Evolutionary conservation across 495 filamentous ascomycete genomes (phyloP).

Genomic region (Penicillium lividum): DNA sequence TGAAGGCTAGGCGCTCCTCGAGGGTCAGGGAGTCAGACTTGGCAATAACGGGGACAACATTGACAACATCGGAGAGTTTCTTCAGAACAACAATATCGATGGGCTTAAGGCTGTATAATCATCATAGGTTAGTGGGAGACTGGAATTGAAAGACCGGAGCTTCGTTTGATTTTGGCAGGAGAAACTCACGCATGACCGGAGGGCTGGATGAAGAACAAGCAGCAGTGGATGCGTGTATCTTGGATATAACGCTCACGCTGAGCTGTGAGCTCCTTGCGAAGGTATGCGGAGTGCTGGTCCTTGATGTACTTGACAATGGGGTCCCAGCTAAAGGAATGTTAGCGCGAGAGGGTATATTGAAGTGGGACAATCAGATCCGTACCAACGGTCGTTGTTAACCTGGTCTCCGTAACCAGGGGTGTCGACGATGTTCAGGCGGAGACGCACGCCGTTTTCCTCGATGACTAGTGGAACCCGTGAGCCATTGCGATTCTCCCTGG

Average conservation of each 20-base stretch:
- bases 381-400: conserved; percentile 82
- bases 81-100: conserved; percentile 99
- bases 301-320: conserved; percentile 99
- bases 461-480: conserved; percentile 63
- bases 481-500: conserved; percentile 12
- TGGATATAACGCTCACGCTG: conserved; percentile 99
- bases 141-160: not conserved
- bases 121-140: not conserved
- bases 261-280: conserved; percentile 99
- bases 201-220: conserved; percentile 99
- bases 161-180: conserved; percentile 1
- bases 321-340: conserved; percentile 61
- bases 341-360: conserved; percentile 19
- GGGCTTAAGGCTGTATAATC: conserved; percentile 70
- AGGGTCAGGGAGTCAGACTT: conserved; percentile 96
- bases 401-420: conserved; percentile 80
- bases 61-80: conserved; percentile 98
- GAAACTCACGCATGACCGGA: conserved; percentile 81
- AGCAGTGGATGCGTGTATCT: conserved; percentile 99
- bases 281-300: conserved; percentile 99
- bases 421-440: conserved; percentile 77
- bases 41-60: conserved; percentile 97
- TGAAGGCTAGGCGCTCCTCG: conserved; percentile 94
- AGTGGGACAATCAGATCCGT: conserved; percentile 15
- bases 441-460: conserved; percentile 89